Conservation (phyloP, 768 basidiomycete genomes). For the Solioccasus polychromus region DNA sequence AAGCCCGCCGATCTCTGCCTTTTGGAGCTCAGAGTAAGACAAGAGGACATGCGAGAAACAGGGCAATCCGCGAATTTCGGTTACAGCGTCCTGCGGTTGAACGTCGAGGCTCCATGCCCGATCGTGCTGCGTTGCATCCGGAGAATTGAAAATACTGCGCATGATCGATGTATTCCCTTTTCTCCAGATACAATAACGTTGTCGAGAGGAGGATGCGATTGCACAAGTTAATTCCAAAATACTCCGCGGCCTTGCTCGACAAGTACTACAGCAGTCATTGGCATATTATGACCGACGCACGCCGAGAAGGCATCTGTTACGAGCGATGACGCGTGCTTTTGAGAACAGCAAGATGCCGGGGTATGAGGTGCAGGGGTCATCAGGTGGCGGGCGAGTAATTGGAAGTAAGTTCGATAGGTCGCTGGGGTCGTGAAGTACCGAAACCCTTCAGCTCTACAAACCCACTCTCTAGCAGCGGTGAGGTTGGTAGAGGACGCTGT, state of each 20-base stretch:
- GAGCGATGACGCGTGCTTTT: too few relatives aligned
- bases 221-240: too few relatives aligned
- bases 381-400: conserved; percentile 1
- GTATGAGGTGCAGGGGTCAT: too few relatives aligned
- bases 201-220: too few relatives aligned
- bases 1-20: too few relatives aligned
- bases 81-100: neutral
- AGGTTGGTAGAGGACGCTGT: neutral
- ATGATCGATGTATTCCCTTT: too few relatives aligned
- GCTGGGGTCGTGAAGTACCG: neutral
- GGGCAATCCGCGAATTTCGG: neutral
- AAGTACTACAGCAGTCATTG: too few relatives aligned
- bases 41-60: neutral
- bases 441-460: neutral
- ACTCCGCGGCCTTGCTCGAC: too few relatives aligned
- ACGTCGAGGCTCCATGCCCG: neutral
- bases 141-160: too few relatives aligned
- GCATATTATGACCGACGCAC: too few relatives aligned
- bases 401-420: conserved; percentile 3
- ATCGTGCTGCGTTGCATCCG: neutral
- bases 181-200: neutral
- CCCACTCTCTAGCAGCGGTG: neutral
- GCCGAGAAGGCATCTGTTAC: too few relatives aligned
- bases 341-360: neutral
- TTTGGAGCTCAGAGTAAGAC: too few relatives aligned